Conservation (phyloP, 768 basidiomycete genomes). For the Podaxis pistillaris region DNA sequence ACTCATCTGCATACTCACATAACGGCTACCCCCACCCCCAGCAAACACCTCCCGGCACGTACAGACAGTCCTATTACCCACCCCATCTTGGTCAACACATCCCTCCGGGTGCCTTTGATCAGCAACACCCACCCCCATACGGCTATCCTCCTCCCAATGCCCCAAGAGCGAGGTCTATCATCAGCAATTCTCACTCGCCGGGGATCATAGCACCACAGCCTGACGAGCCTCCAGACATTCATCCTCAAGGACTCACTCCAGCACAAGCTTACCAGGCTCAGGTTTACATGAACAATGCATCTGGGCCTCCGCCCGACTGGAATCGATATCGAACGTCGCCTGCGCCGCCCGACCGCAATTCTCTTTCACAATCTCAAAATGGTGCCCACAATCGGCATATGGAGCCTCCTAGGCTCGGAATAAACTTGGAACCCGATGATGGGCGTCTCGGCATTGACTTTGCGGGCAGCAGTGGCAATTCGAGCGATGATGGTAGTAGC, state of each 20-base stretch:
- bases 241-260: slow-evolving; percentile 60
- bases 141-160: slow-evolving; percentile 29
- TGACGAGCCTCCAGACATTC: slow-evolving; percentile 52
- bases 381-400: slow-evolving; percentile 21
- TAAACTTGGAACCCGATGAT: slow-evolving; percentile 52
- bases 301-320: slow-evolving; percentile 27
- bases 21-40: slow-evolving; percentile 23
- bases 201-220: slow-evolving; percentile 44
- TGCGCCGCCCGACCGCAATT: slow-evolving; percentile 23
- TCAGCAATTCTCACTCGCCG: slow-evolving; percentile 34
- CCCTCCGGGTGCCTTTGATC: slow-evolving; percentile 25
- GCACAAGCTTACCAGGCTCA: slow-evolving; percentile 84
- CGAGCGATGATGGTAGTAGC: slow-evolving; percentile 46
- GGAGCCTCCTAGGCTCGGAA: slow-evolving; percentile 36
- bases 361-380: slow-evolving; percentile 24
- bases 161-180: slow-evolving; percentile 50
- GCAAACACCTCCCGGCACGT: slow-evolving; percentile 21
- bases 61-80: slow-evolving; percentile 41
- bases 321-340: slow-evolving; percentile 28
- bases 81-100: slow-evolving; percentile 24
- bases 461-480: slow-evolving; percentile 27
- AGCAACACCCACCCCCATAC: slow-evolving; percentile 26
- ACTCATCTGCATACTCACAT: slow-evolving; percentile 27
- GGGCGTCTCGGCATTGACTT: slow-evolving; percentile 63
- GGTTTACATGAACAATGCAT: slow-evolving; percentile 51